These are phyloP conservation scores for Phytopythium chamaehyphon DNA, from an alignment of 352 stramenopile genomes.

Conservation along the genomic window DNA sequence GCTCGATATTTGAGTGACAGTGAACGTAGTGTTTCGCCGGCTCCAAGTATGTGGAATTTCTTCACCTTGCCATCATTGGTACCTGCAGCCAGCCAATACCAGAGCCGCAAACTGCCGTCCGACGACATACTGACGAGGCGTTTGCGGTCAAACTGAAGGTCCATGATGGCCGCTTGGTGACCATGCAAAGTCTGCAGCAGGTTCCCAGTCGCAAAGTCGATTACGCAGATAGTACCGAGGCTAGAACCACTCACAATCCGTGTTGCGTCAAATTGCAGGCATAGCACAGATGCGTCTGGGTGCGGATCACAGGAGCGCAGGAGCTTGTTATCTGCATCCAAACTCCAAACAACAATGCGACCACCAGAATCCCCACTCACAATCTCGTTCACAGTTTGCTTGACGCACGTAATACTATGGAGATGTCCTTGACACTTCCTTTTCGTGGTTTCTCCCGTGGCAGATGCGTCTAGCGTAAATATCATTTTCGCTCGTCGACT, in stretches of 20 bases:
- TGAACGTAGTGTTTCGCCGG: constrained; percentile 63
- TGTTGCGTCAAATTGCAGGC: constrained; percentile 73
- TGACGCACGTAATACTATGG: constrained; percentile 47
- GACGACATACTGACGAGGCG: constrained; percentile 60
- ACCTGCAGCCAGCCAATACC: constrained; percentile 63
- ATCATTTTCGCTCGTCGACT: constrained; percentile 29
- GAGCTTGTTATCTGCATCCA: constrained; percentile 58
- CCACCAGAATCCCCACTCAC: constrained; percentile 66
- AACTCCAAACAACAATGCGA: constrained; percentile 63
- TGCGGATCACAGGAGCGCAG: constrained; percentile 61
- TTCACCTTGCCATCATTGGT: constrained; percentile 35
- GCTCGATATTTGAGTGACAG: constrained; percentile 77
- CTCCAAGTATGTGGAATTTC: constrained; percentile 72
- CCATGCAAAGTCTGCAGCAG: constrained; percentile 62
- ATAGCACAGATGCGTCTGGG: constrained; percentile 39
- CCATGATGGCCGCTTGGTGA: constrained; percentile 39
- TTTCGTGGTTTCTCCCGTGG: constrained; percentile 7
- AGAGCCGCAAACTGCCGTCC: constrained; percentile 52
- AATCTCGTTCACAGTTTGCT: constrained; percentile 61
- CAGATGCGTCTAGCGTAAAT: constrained; percentile 37
- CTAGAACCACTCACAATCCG: constrained; percentile 59
- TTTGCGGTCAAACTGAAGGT: constrained; percentile 74
- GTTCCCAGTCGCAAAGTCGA: constrained; percentile 67
- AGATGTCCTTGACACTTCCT: constrained; percentile 52
- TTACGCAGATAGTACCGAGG: constrained; percentile 58